Conservation (phyloP, 2,329 filamentous ascomycete species). For the Verticillium longisporum region DNA sequence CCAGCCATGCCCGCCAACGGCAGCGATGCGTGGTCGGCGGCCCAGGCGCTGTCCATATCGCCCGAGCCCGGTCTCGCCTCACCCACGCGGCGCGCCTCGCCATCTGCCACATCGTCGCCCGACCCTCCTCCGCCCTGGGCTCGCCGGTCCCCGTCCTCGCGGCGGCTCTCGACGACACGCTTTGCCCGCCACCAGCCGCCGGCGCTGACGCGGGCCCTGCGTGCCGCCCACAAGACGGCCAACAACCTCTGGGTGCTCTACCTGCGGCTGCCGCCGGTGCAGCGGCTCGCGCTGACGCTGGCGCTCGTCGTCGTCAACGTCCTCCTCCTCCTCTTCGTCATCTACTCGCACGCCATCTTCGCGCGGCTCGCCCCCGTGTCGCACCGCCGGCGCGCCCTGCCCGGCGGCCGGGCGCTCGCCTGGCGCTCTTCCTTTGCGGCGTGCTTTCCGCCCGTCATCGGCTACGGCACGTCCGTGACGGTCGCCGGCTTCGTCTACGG, state of each 20-base stretch:
- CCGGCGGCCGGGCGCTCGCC: constrained; percentile 66
- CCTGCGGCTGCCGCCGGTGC: constrained; percentile 48
- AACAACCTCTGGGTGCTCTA: constrained; percentile 41
- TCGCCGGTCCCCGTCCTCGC: constrained; percentile 19
- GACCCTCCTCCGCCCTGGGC: constrained; percentile 39
- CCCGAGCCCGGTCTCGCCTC: constrained; percentile 19
- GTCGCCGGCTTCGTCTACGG: constrained; percentile 50
- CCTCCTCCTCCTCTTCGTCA: constrained; percentile 59
- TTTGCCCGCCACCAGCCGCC: constrained; percentile 18
- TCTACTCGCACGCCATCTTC: constrained; percentile 79
- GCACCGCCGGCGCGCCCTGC: constrained; percentile 67
- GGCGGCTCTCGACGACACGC: constrained; percentile 36
- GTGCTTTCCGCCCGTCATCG: constrained; percentile 81
- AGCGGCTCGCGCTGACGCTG: constrained; percentile 52
- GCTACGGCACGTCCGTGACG: constrained; percentile 68
- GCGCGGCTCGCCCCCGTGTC: constrained; percentile 65
- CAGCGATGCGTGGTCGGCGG: constrained; percentile 40
- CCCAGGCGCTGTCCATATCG: constrained; percentile 40
- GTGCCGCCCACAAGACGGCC: constrained; percentile 34
- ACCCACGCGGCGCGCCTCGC: constrained; percentile 16
- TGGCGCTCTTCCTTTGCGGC: constrained; percentile 70
- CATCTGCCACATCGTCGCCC: constrained; percentile 28
- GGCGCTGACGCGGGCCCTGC: constrained; percentile 31
- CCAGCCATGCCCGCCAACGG: constrained; percentile 35
- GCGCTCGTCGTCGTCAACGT: constrained; percentile 44